Evolutionary conservation across 257 asterid genomes (phyloP).

Genomic region (Euphrasia confusa): DNA sequence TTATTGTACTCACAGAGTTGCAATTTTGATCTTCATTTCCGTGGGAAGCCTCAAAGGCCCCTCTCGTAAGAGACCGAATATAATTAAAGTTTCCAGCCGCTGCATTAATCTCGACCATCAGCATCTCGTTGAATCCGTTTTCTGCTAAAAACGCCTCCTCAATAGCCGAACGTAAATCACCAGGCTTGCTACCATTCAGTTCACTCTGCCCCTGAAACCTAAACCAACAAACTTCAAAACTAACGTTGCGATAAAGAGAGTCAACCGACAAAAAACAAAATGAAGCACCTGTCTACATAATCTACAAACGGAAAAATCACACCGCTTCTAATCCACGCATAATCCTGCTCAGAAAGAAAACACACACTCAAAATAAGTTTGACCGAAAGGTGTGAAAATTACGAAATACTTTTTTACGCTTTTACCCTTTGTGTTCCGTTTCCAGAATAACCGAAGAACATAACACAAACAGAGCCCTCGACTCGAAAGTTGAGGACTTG

Average conservation of each 20-base stretch:
- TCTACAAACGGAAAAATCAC: conserved; percentile 88
- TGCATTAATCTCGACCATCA: conserved; percentile 86
- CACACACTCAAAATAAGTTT: conserved; percentile 26
- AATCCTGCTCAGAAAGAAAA: conserved; percentile 66
- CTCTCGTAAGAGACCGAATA: conserved; percentile 62
- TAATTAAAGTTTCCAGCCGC: conserved; percentile 83
- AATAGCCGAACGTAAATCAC: conserved; percentile 81
- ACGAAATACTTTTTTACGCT: background rate
- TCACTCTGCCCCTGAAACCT: conserved; percentile 96
- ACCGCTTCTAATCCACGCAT: conserved; percentile 86
- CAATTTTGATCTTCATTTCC: conserved; percentile 52
- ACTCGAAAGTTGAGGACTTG: conserved; percentile 68
- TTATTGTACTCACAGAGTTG: conserved; percentile 46
- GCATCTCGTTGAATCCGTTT: conserved; percentile 81
- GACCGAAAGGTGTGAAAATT: background rate
- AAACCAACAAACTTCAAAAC: conserved; percentile 35
- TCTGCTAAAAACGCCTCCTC: conserved; percentile 96
- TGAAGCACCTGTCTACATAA: conserved; percentile 75
- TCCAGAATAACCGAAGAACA: conserved; percentile 97
- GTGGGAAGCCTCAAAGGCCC: conserved; percentile 59
- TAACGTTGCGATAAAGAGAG: conserved; percentile 18
- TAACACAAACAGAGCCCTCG: conserved; percentile 71
- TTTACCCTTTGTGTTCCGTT: conserved; percentile 96
- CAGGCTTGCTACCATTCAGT: conserved; percentile 69
- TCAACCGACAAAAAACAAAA: background rate